These are phyloP conservation scores for Alternaria sp. DNA, from an alignment of 2,329 filamentous ascomycete species.

Conservation along the genomic window DNA sequence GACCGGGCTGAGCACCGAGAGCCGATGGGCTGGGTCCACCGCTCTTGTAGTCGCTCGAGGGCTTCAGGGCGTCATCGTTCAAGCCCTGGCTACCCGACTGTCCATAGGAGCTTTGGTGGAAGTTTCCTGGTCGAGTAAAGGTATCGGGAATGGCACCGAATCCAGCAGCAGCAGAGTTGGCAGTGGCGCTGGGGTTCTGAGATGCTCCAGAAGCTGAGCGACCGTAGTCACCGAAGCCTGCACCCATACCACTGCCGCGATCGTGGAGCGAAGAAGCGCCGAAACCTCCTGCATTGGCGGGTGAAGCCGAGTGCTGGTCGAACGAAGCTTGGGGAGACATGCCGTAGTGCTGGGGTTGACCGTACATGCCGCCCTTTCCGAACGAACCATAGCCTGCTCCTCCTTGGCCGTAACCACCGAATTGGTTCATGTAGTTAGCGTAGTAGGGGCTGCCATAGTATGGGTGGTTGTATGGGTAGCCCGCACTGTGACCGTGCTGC, in stretches of 20 bases:
- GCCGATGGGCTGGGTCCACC: constrained; percentile 67
- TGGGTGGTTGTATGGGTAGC: constrained; percentile 62
- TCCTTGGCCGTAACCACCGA: constrained; percentile 62
- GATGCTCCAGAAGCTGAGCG: constrained; percentile 67
- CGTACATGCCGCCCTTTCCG: constrained; percentile 67
- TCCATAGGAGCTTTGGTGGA: constrained; percentile 59
- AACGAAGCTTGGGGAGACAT: constrained; percentile 65
- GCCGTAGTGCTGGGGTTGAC: constrained; percentile 68
- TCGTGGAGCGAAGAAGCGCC: constrained; percentile 58
- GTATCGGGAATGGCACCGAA: constrained; percentile 66
- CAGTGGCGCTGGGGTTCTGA: constrained; percentile 61
- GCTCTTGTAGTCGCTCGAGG: constrained; percentile 65
- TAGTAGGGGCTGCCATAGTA: constrained; percentile 72
- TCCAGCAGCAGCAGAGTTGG: constrained; percentile 57
- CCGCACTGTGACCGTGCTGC: constrained; percentile 57
- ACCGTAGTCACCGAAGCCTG: constrained; percentile 67
- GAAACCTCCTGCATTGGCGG: constrained; percentile 66
- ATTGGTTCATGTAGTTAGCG: constrained; percentile 70
- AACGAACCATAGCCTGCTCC: constrained; percentile 61
- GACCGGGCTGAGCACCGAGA: constrained; percentile 66
- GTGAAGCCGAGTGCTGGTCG: constrained; percentile 70
- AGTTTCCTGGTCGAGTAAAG: constrained; percentile 67
- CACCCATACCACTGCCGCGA: constrained; percentile 56
- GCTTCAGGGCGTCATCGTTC: constrained; percentile 65
- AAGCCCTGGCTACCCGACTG: constrained; percentile 57